phyloP scores from a whole-genome alignment of 2,329 filamentous ascomycete species.

The Escovopsis sp. region DNA sequence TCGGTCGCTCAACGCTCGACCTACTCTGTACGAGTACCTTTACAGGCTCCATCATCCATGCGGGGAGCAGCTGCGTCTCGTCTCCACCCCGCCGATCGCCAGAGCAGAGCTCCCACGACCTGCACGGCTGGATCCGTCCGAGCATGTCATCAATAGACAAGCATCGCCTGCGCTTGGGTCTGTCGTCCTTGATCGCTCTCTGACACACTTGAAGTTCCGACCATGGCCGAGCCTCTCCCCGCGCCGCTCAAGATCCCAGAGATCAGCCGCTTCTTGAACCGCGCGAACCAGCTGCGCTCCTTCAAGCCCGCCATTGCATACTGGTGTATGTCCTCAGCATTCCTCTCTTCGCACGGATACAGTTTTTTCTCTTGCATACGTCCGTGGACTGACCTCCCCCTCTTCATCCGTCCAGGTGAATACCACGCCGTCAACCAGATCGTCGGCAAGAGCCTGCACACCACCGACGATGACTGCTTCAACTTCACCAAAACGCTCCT shows the following conservation, averaged over 20 bases:
- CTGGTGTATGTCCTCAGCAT: constrained; percentile 57
- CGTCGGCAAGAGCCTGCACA: constrained; percentile 66
- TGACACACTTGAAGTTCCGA: constrained; percentile 6
- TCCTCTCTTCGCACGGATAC: background rate
- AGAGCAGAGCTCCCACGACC: too few relatives aligned
- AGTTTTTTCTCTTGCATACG: background rate
- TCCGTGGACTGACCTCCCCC: too few relatives aligned
- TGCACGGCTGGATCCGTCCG: background rate
- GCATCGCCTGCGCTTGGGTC: background rate
- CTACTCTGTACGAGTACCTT: too few relatives aligned
- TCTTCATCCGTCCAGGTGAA: constrained; percentile 42
- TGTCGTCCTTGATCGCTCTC: background rate
- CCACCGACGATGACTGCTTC: constrained; percentile 60
- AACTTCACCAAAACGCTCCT: constrained; percentile 72
- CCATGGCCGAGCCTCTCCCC: constrained; percentile 47
- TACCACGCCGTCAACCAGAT: constrained; percentile 93
- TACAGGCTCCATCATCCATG: constrained; percentile 2
- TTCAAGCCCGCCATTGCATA: constrained; percentile 83
- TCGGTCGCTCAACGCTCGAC: background rate
- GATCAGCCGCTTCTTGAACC: constrained; percentile 67
- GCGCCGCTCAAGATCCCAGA: constrained; percentile 57
- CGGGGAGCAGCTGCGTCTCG: constrained; percentile 2
- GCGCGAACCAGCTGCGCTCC: constrained; percentile 70
- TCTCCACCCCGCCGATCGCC: background rate
- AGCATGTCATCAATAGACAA: constrained; percentile 1